Percentiles rank a stretch among this genome's conserved stretches.
phyloP scores from a whole-genome alignment of 441 rosid species.

The Gossypium gossypioides region DNA sequence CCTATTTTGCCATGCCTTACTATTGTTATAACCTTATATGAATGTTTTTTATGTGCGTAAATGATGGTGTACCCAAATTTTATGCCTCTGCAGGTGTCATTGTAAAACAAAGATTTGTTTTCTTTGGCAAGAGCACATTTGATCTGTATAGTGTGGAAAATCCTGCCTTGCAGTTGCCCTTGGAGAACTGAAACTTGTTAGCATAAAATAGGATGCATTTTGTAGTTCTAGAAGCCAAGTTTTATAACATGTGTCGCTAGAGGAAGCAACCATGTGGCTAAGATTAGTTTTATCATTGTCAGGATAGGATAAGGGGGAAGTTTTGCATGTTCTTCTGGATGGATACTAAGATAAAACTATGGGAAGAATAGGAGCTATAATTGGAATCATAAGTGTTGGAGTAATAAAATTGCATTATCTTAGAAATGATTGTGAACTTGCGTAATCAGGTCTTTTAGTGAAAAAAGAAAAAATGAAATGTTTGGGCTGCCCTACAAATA shows the following conservation, averaged over 20 bases:
- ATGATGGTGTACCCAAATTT: conserved; percentile 3
- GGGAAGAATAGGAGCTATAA: neutral
- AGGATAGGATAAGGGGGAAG: neutral
- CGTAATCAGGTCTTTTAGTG: neutral
- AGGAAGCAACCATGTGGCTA: neutral
- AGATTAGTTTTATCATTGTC: neutral
- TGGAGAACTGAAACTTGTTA: conserved; percentile 8
- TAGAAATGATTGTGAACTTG: neutral
- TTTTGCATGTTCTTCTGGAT: neutral
- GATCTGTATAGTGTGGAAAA: neutral
- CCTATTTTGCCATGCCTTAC: neutral
- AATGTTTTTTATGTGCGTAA: neutral
- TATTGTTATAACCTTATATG: neutral
- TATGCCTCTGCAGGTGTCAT: neutral
- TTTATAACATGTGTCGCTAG: neutral
- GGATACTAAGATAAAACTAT: neutral
- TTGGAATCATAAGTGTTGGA: conserved; percentile 2
- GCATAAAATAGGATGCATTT: neutral
- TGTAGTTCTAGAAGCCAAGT: neutral
- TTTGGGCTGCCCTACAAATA: neutral
- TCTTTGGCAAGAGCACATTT: conserved; percentile 1
- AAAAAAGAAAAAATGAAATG: neutral
- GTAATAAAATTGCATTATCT: neutral
- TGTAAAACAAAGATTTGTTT: neutral
- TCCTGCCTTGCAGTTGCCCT: neutral